Conservation (phyloP, 495 filamentous ascomycete genomes). For the Trypethelium eluteriae region DNA sequence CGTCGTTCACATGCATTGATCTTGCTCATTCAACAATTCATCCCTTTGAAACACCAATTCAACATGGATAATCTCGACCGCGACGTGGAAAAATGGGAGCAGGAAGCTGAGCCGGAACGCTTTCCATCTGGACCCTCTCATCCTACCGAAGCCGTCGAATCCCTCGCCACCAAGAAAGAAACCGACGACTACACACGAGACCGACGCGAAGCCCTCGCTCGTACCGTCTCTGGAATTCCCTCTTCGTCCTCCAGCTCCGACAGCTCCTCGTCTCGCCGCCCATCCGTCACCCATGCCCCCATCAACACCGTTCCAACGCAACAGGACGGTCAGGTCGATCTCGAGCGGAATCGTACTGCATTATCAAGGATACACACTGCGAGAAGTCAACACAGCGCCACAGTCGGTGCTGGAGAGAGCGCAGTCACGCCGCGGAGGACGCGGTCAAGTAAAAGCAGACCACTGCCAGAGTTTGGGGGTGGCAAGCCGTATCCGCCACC, state of each 20-base stretch:
- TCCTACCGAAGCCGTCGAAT: slow-evolving; percentile 31
- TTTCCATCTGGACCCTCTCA: slow-evolving; percentile 14
- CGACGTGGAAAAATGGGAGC: slow-evolving; percentile 45
- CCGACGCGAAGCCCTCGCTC: slow-evolving; percentile 18
- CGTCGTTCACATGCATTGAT: not conserved
- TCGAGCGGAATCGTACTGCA: slow-evolving; percentile 68
- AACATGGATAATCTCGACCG: slow-evolving; percentile 47
- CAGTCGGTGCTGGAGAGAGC: slow-evolving; percentile 49
- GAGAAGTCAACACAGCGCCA: slow-evolving; percentile 64
- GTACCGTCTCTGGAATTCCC: slow-evolving; percentile 28
- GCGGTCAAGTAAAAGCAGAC: slow-evolving; percentile 48
- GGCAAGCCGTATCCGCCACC: slow-evolving; percentile 72
- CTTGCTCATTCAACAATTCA: not conserved
- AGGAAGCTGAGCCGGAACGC: slow-evolving; percentile 30
- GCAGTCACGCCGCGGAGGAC: slow-evolving; percentile 41
- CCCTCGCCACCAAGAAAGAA: slow-evolving; percentile 1
- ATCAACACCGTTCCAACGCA: slow-evolving; percentile 45
- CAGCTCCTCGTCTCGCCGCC: slow-evolving; percentile 44
- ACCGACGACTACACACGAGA: slow-evolving; percentile 15
- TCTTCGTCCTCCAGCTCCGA: slow-evolving; percentile 38
- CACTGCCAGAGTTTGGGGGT: slow-evolving; percentile 55
- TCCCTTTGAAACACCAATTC: not conserved
- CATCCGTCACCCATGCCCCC: not conserved
- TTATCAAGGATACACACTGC: slow-evolving; percentile 70
- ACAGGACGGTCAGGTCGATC: slow-evolving; percentile 38